Percentiles rank a stretch among this genome's conserved stretches.
phyloP scores from a whole-genome alignment of 805 yeast genomes.

The Scheffersomyces ergatensis region DNA sequence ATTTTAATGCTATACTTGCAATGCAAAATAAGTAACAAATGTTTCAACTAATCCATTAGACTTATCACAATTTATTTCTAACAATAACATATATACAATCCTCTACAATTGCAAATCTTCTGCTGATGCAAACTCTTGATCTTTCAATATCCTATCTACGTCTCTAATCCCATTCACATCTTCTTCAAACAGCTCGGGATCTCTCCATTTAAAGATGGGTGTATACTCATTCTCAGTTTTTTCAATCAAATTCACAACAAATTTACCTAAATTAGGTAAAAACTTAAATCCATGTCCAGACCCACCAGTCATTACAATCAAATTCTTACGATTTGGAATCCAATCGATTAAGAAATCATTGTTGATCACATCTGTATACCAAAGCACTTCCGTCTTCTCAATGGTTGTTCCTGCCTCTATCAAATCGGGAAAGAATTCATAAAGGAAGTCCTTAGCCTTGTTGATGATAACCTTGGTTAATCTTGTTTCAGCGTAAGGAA shows the following conservation, averaged over 20 bases:
- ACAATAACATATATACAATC: too few species aligned
- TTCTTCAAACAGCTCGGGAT: slow-evolving; percentile 1
- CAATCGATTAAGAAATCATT: slow-evolving; percentile 32
- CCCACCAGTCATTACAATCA: slow-evolving; percentile 36
- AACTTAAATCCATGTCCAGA: slow-evolving; percentile 39
- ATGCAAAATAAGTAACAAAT: too few species aligned
- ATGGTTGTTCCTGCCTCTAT: slow-evolving; percentile 2
- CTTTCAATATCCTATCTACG: neutral
- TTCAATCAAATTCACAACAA: slow-evolving; percentile 9
- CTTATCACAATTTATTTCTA: too few species aligned
- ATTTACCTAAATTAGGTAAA: slow-evolving; percentile 30
- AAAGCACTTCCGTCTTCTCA: slow-evolving; percentile 17
- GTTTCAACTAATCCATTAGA: too few species aligned
- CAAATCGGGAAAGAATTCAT: slow-evolving; percentile 10
- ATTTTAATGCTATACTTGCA: too few species aligned
- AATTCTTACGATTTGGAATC: slow-evolving; percentile 23
- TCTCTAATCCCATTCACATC: slow-evolving; percentile 4
- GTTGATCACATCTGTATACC: slow-evolving; percentile 35
- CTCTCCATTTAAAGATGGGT: slow-evolving; percentile 13
- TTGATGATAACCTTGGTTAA: slow-evolving; percentile 11
- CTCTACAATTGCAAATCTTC: neutral
- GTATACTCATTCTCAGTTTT: slow-evolving; percentile 4
- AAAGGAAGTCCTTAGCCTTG: slow-evolving; percentile 11
- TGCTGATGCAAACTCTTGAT: neutral
- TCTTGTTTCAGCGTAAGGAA: slow-evolving; percentile 19